A percentile compares a stretch with the other conserved stretches of the same genome.
These are phyloP conservation scores for Fusarium citri DNA, from an alignment of 2,329 filamentous ascomycete species.

Conservation along the genomic window DNA sequence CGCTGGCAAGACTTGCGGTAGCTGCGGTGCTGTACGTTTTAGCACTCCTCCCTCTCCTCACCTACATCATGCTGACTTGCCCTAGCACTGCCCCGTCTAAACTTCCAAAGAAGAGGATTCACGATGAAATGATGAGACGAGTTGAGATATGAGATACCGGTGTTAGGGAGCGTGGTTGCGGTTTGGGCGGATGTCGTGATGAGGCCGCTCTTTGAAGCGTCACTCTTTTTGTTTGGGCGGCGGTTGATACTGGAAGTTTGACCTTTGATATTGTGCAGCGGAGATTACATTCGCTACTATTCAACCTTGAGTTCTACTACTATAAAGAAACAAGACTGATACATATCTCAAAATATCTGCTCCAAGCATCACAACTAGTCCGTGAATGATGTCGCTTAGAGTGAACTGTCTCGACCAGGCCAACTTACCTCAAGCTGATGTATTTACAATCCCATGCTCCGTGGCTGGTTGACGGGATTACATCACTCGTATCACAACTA, in stretches of 20 bases:
- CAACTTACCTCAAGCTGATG: background rate
- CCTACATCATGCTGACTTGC: constrained; percentile 11
- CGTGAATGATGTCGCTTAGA: background rate
- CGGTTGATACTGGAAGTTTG: background rate
- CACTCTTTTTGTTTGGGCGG: constrained; percentile 32
- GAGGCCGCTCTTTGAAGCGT: constrained; percentile 27
- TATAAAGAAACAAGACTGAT: constrained; percentile 12
- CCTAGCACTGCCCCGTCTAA: constrained; percentile 47
- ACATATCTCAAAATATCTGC: background rate
- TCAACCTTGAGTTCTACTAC: constrained; percentile 8
- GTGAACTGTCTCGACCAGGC: background rate
- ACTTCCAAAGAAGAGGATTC: background rate
- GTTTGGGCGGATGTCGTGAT: constrained; percentile 24
- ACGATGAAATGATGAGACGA: constrained; percentile 28
- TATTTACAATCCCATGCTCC: background rate
- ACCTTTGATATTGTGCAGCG: background rate
- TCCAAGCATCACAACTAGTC: background rate
- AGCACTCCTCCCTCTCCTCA: background rate
- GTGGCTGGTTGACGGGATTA: constrained; percentile 36
- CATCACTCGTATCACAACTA: constrained; percentile 35
- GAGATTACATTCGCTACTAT: constrained; percentile 25
- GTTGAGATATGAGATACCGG: constrained; percentile 15
- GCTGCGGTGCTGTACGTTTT: constrained; percentile 67
- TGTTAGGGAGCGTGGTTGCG: constrained; percentile 14
- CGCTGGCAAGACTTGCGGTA: constrained; percentile 63